Evolutionary conservation across 371 early-diverging fungal species (phyloP).

Genomic region (Apophysomyces variabilis): DNA sequence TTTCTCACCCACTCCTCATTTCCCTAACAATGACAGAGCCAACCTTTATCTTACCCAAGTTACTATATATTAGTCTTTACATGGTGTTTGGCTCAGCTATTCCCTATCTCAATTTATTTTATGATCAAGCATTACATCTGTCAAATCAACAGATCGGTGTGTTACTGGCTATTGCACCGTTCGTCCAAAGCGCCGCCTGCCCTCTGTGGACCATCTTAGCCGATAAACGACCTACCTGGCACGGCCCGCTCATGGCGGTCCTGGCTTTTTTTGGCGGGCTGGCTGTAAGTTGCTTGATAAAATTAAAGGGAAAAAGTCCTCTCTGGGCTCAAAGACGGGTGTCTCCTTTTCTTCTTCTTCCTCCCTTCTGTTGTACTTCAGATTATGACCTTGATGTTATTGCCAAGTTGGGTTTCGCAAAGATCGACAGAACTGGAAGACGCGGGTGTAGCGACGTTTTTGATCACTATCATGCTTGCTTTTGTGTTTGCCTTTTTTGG

Average conservation of each 20-base stretch:
- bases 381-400: constrained; percentile 3
- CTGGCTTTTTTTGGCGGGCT: constrained; percentile 41
- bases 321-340: not conserved
- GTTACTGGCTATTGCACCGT: constrained; percentile 52
- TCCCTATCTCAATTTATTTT: constrained; percentile 48
- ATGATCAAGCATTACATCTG: constrained; percentile 41
- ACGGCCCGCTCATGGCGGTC: constrained; percentile 44
- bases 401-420: not conserved
- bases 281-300: constrained; percentile 20
- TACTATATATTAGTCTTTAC: constrained; percentile 49
- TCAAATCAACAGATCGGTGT: constrained; percentile 51
- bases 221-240: constrained; percentile 42
- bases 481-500: constrained; percentile 47
- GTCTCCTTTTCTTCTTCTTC: no score
- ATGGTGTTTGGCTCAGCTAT: constrained; percentile 37
- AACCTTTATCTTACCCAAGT: constrained; percentile 27
- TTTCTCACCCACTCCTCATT: constrained; percentile 6
- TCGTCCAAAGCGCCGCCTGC: constrained; percentile 51
- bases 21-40: constrained; percentile 16
- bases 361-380: not conserved
- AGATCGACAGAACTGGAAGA: not conserved
- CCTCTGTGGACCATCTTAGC: constrained; percentile 48
- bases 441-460: constrained; percentile 19
- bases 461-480: constrained; percentile 30
- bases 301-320: not conserved